phyloP scores from a whole-genome alignment of 2,329 filamentous ascomycete species.

The Hirsutella minnesotensis region DNA sequence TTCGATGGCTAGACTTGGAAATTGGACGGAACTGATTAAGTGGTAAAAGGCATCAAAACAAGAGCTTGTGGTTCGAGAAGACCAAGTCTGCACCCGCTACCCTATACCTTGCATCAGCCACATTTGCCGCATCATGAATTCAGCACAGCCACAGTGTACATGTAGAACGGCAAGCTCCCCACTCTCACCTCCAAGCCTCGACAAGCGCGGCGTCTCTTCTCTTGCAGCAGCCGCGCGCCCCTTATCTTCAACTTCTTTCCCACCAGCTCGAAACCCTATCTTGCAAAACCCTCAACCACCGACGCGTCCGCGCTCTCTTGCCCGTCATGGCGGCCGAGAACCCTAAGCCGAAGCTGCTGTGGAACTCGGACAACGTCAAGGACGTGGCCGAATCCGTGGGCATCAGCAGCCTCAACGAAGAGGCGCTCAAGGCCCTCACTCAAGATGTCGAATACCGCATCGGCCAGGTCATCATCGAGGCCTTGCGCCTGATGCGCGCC shows the following conservation, averaged over 20 bases:
- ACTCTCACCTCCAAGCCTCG: neutral
- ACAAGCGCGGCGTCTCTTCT: neutral
- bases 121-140: too few relatives aligned
- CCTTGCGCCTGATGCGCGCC: conserved; percentile 92
- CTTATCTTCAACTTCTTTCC: neutral
- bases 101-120: too few relatives aligned
- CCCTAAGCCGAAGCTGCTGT: conserved; percentile 53
- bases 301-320: too few relatives aligned
- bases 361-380: conserved; percentile 92
- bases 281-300: too few relatives aligned
- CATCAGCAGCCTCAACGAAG: conserved; percentile 68
- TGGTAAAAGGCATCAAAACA: too few relatives aligned
- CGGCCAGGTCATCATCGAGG: conserved; percentile 85
- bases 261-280: neutral
- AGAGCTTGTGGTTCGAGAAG: too few relatives aligned
- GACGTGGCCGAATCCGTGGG: conserved; percentile 96
- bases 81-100: too few relatives aligned
- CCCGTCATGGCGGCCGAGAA: conserved; percentile 24
- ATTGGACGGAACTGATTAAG: too few relatives aligned
- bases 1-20: too few relatives aligned
- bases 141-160: too few relatives aligned
- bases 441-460: conserved; percentile 95
- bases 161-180: too few relatives aligned
- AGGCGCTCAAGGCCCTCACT: conserved; percentile 75
- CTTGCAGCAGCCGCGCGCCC: neutral